Conservation (phyloP, 495 filamentous ascomycete genomes). For the Viridothelium virens region DNA sequence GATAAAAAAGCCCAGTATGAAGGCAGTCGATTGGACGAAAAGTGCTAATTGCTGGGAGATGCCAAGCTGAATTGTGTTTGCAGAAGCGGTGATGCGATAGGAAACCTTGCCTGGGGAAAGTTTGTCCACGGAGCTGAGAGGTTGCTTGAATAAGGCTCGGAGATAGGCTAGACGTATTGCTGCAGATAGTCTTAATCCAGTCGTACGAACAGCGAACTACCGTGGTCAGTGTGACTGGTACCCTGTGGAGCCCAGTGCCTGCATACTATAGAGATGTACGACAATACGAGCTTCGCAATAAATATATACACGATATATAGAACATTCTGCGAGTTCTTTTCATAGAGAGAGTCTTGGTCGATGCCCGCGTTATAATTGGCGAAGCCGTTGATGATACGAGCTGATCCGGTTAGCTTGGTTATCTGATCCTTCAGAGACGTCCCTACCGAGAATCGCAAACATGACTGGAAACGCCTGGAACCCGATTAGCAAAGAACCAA, state of each 20-base stretch:
- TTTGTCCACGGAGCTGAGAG: conserved; percentile 27
- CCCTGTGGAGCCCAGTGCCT: neutral
- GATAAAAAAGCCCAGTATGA: conserved; percentile 28
- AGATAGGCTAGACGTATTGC: conserved; percentile 31
- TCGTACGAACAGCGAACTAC: conserved; percentile 29
- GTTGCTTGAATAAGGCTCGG: conserved; percentile 29
- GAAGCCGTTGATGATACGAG: conserved; percentile 12
- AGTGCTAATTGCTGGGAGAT: conserved; percentile 31
- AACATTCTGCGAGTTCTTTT: conserved; percentile 11
- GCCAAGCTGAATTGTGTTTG: conserved; percentile 30
- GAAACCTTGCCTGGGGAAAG: conserved; percentile 33
- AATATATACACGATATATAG: conserved; percentile 55
- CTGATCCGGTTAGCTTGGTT: conserved; percentile 12
- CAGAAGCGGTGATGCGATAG: conserved; percentile 30
- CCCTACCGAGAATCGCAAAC: conserved; percentile 13
- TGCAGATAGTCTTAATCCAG: conserved; percentile 30
- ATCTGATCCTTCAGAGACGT: neutral
- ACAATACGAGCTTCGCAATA: conserved; percentile 49
- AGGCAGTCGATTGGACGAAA: conserved; percentile 28
- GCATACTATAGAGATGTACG: conserved; percentile 50
- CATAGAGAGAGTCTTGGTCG: conserved; percentile 28
- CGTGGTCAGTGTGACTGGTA: conserved; percentile 8
- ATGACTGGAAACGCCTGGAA: conserved; percentile 18
- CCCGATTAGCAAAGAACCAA: conserved; percentile 15
- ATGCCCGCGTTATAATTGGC: conserved; percentile 12